Evolutionary conservation across 148 eudicot species (phyloP), one percentile per base, ranked within the genome.

Genomic region (Heliosperma pusillum): DNA sequence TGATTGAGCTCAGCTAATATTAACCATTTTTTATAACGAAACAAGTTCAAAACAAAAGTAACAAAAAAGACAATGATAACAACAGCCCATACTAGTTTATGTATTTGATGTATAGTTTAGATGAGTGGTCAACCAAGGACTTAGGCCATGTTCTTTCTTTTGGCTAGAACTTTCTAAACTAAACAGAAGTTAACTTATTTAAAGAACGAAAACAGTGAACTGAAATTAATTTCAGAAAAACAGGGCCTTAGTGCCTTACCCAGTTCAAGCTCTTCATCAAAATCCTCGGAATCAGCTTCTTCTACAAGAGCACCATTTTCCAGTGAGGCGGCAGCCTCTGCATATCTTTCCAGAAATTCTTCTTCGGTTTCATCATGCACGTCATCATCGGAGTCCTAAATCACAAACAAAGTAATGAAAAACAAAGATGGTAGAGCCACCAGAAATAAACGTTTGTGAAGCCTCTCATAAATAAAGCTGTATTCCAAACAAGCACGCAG

Each of bases 341-440:
- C 97, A 73, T 87, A 91, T 80, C 97, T 87, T 77, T 89, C 82
- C 40, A 91, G 79, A 79, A 91, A 91, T 70, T 91, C 89, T 74
- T 91, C 91, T 85, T 91, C 93, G 40, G 93, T 91, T 83, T 91
- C 97, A 80, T 91, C 97, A 40, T 57, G 87, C 50, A 80, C 77
- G 69, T 91, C 90, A 29, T 88, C 91, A 68, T 90, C 92, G 5
- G 96, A 89, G 62, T 89, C 97, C 96, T 87, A 78, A 56, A 20
- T 61, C 47, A 68, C 26, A 66, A 40, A 33, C 7, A 64, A 40
- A 25, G 40, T 61, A 71, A 19, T 1, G 19, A 76, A 1, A 74
- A 74, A 78, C 9, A 66, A 65, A 78, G 19, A 40, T 16, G 42
- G 42, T 20, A 47, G 47, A 56, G 75, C n/a, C 21, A 30, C 20